Evolutionary conservation across 2,329 filamentous ascomycete species (phyloP), one percentile per base, ranked within the genome.

Genomic region (Xylaria polymorpha): DNA sequence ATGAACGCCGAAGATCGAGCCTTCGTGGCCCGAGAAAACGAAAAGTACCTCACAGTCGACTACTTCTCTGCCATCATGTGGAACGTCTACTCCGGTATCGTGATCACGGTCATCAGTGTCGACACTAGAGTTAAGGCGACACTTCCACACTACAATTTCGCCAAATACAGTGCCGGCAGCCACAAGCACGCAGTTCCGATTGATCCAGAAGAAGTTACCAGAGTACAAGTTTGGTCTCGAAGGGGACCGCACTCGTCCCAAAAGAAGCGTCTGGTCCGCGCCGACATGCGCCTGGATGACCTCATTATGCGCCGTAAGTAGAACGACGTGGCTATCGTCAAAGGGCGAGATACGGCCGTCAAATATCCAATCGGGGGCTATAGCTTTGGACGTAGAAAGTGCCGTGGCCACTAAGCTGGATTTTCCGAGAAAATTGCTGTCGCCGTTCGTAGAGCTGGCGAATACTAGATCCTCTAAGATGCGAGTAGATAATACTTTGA

Each of bases 101-200:
- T 56, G 29, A 14, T n/a, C 41, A 4, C 2, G 37, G 66, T 44
- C 56, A 55, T 51, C 29, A 1, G 12, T 43, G 4, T 48, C 57
- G 20, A 25, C 3, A 50, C 15, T 25, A 5, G 66, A 51, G 22
- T 39, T 71, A n/a, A 85, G 74, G 56, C 82, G 81, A 74, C 89
- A 94, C 72, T 90, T 92, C 96, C 96, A 98, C 18, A 97, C 87
- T 44, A 98, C 85, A 41, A 99, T 92, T 79, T 98, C 94, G 3
- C 96, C 96, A 80, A 98, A 98, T 0, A 95, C 94, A 0, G 96
- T 98, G 0, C 96, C 96, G 3, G 92, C 92, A 7, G 94, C 93
- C 60, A 98, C 87, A 22, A 98, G 85, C 55, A 97, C 83, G 61
- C 84, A 83, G 53, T 84, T 83, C 6, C 79, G 63, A 7, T 85